These are phyloP conservation scores for Moringa oleifera DNA, from an alignment of 345 rosid species.

Conservation along the genomic window DNA sequence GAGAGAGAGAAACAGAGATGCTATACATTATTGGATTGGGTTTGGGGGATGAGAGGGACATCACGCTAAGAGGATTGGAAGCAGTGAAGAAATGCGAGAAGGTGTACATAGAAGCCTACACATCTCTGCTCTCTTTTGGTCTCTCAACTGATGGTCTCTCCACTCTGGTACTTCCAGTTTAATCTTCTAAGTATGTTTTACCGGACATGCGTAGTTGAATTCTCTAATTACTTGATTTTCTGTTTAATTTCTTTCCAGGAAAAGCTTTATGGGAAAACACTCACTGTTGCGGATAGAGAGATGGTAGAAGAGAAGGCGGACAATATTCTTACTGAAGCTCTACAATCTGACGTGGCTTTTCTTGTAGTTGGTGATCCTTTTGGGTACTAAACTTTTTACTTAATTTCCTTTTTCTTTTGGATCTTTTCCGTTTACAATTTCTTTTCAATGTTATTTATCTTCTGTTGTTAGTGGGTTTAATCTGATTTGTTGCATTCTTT, in stretches of 20 bases:
- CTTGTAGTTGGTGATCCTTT: slow-evolving; percentile 98
- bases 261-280: slow-evolving; percentile 57
- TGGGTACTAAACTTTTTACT: slow-evolving; percentile 37
- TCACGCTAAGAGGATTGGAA: slow-evolving; percentile 75
- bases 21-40: slow-evolving; percentile 79
- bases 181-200: neutral
- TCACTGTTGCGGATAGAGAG: slow-evolving; percentile 79
- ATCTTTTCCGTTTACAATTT: no score
- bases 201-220: neutral
- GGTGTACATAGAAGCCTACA: slow-evolving; percentile 87
- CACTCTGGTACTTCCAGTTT: slow-evolving; percentile 33
- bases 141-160: slow-evolving; percentile 70
- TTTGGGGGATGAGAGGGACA: slow-evolving; percentile 78
- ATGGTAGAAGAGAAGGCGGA: slow-evolving; percentile 91
- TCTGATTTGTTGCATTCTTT: neutral
- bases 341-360: slow-evolving; percentile 52
- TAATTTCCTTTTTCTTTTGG: neutral
- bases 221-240: neutral
- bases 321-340: slow-evolving; percentile 46
- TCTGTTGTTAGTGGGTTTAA: neutral
- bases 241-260: slow-evolving; percentile 39
- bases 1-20: slow-evolving; percentile 33
- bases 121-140: slow-evolving; percentile 89
- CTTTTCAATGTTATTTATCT: neutral
- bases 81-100: slow-evolving; percentile 71